Conservation (phyloP, 176 grass and related monocot species). For the Cymbopogon citratus region DNA sequence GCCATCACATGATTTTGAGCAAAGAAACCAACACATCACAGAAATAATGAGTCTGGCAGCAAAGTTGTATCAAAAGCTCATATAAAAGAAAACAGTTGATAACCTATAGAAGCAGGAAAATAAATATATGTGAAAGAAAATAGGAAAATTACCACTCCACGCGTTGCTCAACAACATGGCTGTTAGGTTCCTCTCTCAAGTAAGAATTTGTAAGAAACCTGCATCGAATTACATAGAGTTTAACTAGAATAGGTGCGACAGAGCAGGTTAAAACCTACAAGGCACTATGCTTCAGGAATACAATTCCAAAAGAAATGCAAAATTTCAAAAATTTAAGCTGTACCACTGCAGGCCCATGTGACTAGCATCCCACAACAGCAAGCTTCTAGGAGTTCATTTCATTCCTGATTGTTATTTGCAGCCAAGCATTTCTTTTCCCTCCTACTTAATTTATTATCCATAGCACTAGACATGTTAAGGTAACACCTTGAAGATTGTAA, state of each 20-base stretch:
- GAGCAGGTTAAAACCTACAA: not conserved
- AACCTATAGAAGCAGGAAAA: not conserved
- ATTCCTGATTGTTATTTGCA: not conserved
- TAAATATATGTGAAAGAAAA: not conserved
- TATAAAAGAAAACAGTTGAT: not conserved
- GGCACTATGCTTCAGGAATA: not conserved
- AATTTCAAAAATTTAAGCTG: not conserved
- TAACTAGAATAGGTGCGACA: not conserved
- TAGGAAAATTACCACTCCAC: conserved; percentile 76
- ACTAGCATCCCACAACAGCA: not conserved
- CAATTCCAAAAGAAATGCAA: conserved; percentile 22
- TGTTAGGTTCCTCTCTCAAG: conserved; percentile 88
- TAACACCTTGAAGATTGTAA: not conserved
- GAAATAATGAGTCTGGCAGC: not conserved
- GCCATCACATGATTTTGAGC: not conserved
- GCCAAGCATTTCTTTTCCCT: not conserved
- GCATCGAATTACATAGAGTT: conserved; percentile 10
- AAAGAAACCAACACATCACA: not conserved
- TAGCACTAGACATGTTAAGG: not conserved
- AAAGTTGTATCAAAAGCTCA: not conserved
- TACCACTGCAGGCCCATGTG: not conserved
- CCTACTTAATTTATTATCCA: not conserved
- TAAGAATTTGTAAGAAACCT: conserved; percentile 97
- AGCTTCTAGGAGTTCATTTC: not conserved
- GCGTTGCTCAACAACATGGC: conserved; percentile 92